Evolutionary conservation across 192 early-diverging fungal species (phyloP), one percentile per base, ranked within the genome.

Genomic region (Coemansia sp.): DNA sequence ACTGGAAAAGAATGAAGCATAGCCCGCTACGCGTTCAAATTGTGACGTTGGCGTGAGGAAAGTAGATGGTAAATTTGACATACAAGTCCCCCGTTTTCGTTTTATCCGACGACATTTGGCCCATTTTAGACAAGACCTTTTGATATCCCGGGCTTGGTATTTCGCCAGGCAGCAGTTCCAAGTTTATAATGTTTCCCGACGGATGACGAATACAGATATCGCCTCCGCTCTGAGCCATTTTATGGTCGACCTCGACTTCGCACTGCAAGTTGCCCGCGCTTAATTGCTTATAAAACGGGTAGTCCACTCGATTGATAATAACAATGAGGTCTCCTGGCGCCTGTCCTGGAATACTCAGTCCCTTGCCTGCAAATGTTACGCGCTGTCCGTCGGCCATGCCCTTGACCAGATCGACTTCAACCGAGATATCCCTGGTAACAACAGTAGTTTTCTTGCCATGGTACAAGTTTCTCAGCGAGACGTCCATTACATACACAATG

Each of bases 401-500:
- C 30, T 66, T 66, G 37, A 41, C 49, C n/a, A 73, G 45, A 20
- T 67, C 61, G 4, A 73, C 44, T 8, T 73, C 71, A 0, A 73
- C 53, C 1, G 60, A 59, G 3, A 62, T 40, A 24, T 73, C 60
- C 27, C 62, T 67, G 10, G 71, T 73, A 37, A 60, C 32, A 3
- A 73, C 61, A 3, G 59, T 67, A 2, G 71, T 67, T 15, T 67
- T 62, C 37, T 73, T 73, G n/a, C 71, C 71, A 3, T 61, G 18
- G 39, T 73, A 73, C 35, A 65, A 40, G 35, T 73, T 73, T 22
- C 65, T 32, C 18, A 73, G 40, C 20, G 71, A 73, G 27, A 73
- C 61, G 27, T 73, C 71, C 61, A 67, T 63, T 44, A 73, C 43
- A 20, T 73, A 67, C 22, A 73, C 71, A 37, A 73, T 55, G 24